These are phyloP conservation scores for Lactarius trivialis DNA, from an alignment of 768 basidiomycete genomes.

Conservation along the genomic window DNA sequence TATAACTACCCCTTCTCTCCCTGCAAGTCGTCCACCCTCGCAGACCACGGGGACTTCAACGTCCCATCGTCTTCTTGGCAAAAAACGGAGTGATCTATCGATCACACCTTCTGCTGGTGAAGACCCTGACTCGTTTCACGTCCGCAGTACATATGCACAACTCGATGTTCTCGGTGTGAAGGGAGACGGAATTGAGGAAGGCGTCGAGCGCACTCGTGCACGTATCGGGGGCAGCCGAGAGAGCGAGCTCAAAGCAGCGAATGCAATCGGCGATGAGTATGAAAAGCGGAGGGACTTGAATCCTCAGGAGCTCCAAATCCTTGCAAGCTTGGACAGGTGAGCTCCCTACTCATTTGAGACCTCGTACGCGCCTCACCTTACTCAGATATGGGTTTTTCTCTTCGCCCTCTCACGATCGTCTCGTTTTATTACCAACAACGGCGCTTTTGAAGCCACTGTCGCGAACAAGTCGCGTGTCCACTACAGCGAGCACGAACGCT, in stretches of 20 bases:
- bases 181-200: slow-evolving; percentile 92
- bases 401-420: slow-evolving; percentile 73
- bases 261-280: slow-evolving; percentile 46
- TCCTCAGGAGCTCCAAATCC: slow-evolving; percentile 63
- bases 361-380: not conserved
- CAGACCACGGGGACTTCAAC: slow-evolving; percentile 18
- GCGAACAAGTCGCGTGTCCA: slow-evolving; percentile 30
- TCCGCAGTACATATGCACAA: slow-evolving; percentile 82
- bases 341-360: slow-evolving; percentile 26
- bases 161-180: slow-evolving; percentile 87
- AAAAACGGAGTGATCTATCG: slow-evolving; percentile 43
- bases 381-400: slow-evolving; percentile 89
- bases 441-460: slow-evolving; percentile 57
- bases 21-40: slow-evolving; percentile 5
- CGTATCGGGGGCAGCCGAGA: slow-evolving; percentile 48
- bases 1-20: not conserved
- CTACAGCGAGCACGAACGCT: slow-evolving; percentile 40
- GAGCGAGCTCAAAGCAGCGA: slow-evolving; percentile 53
- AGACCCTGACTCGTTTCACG: slow-evolving; percentile 75
- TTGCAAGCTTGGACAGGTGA: slow-evolving; percentile 83
- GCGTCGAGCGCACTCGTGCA: slow-evolving; percentile 87
- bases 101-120: slow-evolving; percentile 71
- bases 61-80: slow-evolving; percentile 14
- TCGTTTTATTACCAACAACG: slow-evolving; percentile 60
- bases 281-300: slow-evolving; percentile 65